Conservation (phyloP, 2,329 filamentous ascomycete genomes). For the Emergomyces africanus region DNA sequence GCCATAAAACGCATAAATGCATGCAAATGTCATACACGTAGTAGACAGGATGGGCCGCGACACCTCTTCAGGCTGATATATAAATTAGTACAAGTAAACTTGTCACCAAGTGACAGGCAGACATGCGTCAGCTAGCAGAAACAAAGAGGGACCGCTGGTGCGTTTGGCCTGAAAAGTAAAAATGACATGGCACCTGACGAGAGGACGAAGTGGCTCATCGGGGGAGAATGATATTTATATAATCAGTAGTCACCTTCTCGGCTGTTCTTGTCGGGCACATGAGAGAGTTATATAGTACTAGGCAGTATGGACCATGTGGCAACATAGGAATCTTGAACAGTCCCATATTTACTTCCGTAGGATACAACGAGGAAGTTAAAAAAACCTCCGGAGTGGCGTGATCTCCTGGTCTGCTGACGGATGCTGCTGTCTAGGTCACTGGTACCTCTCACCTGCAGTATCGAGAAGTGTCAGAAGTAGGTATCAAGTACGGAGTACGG, state of each 20-base stretch:
- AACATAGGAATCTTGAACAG: background rate
- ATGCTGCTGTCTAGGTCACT: background rate
- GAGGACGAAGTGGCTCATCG: too few relatives aligned
- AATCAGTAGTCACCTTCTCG: too few relatives aligned
- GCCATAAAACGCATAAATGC: too few relatives aligned
- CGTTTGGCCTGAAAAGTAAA: background rate
- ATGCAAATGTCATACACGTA: too few relatives aligned
- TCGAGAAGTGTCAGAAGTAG: background rate
- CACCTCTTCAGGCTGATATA: background rate
- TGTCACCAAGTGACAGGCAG: background rate
- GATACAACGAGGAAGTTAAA: too few relatives aligned
- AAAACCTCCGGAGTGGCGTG: background rate
- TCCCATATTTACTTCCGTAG: too few relatives aligned
- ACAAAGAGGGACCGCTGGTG: too few relatives aligned
- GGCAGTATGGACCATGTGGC: background rate
- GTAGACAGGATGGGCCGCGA: background rate
- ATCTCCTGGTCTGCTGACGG: background rate
- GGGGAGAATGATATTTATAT: too few relatives aligned
- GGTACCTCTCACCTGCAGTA: background rate
- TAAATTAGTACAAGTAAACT: background rate
- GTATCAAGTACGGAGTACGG: background rate
- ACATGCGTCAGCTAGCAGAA: background rate
- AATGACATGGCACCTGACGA: constrained; percentile 1
- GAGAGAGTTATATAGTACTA: background rate
- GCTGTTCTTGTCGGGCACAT: background rate